These are phyloP conservation scores for Beta vulgaris DNA, from an alignment of 148 eudicot species.

Conservation along the genomic window DNA sequence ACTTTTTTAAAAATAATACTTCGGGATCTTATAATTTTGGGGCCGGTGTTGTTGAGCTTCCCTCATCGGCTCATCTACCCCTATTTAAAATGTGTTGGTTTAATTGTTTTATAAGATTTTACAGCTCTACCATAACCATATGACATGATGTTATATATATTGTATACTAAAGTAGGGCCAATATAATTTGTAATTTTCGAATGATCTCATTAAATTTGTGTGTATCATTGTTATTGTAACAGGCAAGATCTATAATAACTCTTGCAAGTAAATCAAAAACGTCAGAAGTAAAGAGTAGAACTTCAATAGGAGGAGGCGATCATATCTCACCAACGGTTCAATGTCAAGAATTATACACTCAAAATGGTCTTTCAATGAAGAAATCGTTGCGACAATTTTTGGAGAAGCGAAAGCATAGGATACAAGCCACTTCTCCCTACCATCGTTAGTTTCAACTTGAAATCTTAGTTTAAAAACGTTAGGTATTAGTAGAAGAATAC, in stretches of 20 bases:
- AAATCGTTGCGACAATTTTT: slow-evolving; percentile 8
- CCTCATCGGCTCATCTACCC: too few relatives aligned
- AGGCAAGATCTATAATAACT: background rate
- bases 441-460: background rate
- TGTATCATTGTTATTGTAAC: background rate
- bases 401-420: slow-evolving; percentile 1
- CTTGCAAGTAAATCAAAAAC: background rate
- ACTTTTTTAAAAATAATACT: too few relatives aligned
- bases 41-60: too few relatives aligned
- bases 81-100: too few relatives aligned
- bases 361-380: background rate
- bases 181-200: too few relatives aligned
- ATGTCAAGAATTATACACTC: background rate
- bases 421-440: slow-evolving; percentile 10
- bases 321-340: background rate
- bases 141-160: too few relatives aligned
- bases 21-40: too few relatives aligned
- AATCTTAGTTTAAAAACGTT: background rate
- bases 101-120: too few relatives aligned
- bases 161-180: too few relatives aligned
- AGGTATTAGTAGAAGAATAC: too few relatives aligned
- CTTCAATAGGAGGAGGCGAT: background rate
- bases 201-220: background rate
- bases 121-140: too few relatives aligned
- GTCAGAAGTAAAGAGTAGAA: background rate